Conservation (phyloP, 2,329 filamentous ascomycete genomes). For the Talaromyces sp. region DNA sequence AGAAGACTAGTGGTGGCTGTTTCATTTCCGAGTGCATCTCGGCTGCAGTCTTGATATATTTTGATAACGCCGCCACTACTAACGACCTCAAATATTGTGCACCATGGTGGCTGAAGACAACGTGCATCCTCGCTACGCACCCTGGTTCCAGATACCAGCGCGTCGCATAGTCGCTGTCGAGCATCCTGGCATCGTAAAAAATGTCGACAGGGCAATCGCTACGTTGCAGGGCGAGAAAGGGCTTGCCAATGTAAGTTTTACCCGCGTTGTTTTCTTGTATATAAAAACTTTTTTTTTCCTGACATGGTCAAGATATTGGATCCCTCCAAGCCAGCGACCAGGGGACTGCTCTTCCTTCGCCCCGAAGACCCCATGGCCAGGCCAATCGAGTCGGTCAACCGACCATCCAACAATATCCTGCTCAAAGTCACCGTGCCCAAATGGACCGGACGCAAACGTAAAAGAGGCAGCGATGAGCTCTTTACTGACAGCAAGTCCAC, state of each 20-base stretch:
- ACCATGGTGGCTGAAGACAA: neutral
- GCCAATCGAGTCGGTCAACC: slow-evolving; percentile 71
- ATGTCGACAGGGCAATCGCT: slow-evolving; percentile 59
- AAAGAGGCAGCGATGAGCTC: slow-evolving; percentile 67
- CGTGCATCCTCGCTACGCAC: slow-evolving; percentile 24
- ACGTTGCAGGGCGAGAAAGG: slow-evolving; percentile 56
- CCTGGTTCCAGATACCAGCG: slow-evolving; percentile 49
- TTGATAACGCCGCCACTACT: neutral
- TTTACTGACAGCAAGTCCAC: slow-evolving; percentile 49
- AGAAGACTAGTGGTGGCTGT: neutral
- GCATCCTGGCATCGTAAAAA: slow-evolving; percentile 62
- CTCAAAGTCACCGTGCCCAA: slow-evolving; percentile 83
- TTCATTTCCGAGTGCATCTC: neutral
- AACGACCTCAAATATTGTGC: neutral
- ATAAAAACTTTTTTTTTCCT: neutral
- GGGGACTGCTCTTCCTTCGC: slow-evolving; percentile 68
- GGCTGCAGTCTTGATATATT: neutral
- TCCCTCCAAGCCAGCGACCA: slow-evolving; percentile 42
- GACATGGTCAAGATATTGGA: slow-evolving; percentile 39
- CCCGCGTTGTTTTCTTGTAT: neutral
- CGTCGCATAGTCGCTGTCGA: slow-evolving; percentile 58
- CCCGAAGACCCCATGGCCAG: slow-evolving; percentile 75
- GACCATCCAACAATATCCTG: slow-evolving; percentile 74
- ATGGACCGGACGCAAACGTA: slow-evolving; percentile 79
- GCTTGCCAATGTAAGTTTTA: slow-evolving; percentile 46